Evolutionary conservation across 148 eudicot genomes (phyloP), one percentile per base, ranked within the genome.

Genomic region (Cornus controversa): DNA sequence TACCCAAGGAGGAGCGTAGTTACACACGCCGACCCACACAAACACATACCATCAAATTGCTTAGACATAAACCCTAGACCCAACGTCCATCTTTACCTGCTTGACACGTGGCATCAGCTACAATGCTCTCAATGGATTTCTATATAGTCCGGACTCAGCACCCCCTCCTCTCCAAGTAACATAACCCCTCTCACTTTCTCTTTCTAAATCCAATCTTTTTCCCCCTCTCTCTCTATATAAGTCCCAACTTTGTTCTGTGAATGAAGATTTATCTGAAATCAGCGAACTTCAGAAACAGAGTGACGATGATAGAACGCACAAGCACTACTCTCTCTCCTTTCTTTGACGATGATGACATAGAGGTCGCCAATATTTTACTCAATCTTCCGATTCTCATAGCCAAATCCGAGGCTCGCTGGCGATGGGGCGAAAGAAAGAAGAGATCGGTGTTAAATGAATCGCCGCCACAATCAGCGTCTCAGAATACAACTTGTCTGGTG

Each of bases 41-140:
- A n/a, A n/a, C n/a, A n/a, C n/a, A n/a, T n/a, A n/a, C n/a, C n/a
- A n/a, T n/a, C n/a, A n/a, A n/a, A n/a, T n/a, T n/a, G n/a, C n/a
- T n/a, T n/a, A n/a, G n/a, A 4, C 72, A 58, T 72, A 81, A 76
- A 71, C 84, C 79, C 79, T 77, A 80, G 42, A 36, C 53, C 53
- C 54, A 69, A 53, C 42, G 64, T 47, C 53, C 63, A 71, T 78
- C 81, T 78, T 78, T 82, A 72, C 25, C 28, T 27, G 65, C 5
- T 25, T 13, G 75, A 62, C 85, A 82, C 85, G 85, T 82, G 85
- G 75, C 85, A 70, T 0, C 66, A 74, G 66, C 79, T n/a, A n/a
- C n/a, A n/a, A n/a, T n/a, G n/a, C n/a, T n/a, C 81, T 16, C 60
- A 22, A 2, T 14, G 60, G 22, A 16, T 54, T 8, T 16, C 60